Evolutionary conservation across 495 filamentous ascomycete species (phyloP), one percentile per base, ranked within the genome.

Genomic region (Cudoniella acicularis): DNA sequence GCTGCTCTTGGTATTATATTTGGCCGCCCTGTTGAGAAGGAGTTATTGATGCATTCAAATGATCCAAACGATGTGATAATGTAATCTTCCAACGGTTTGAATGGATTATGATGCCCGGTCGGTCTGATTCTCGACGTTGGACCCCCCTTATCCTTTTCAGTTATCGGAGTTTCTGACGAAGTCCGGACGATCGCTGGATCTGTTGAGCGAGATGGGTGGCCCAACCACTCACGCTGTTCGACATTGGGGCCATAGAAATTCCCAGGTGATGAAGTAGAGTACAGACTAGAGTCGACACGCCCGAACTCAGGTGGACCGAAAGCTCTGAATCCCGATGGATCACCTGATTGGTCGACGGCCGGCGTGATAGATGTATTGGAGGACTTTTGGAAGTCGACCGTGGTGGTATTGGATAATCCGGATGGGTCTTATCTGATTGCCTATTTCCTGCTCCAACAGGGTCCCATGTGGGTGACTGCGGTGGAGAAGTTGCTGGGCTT

Each of bases 51-150:
- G 67, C 81, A 86, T 26, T 87, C 79, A 64, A 83, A 85, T 10
- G 83, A 81, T 48, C 80, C 84, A 64, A 96, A 89, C 52, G 82
- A 83, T 18, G 66, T 66, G 23, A 86, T 72, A 26, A 96, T 79
- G 66, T 92, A 90, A 54, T 90, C 87, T 70, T 96, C 91, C 47
- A 96, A 67, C 20, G 74, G 78, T 57, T 80, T 81, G 66, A 96
- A 96, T 11, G 90, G 76, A 20, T 67, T 70, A 66, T 75, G 48
- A 23, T 49, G 8, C 13, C 26, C 24, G 40, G 43, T 57, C 13
- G 22, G 27, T 56, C 30, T n/a, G 27, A 30, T 43, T 10, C 25
- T 24, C 50, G 22, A 26, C 6, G 16, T 36, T 1, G 23, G 17
- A 17, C 51, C 47, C 42, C 50, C 62, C 2, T 48, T 43, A 11